Base-by-base conservation (phyloP, 2,329 filamentous ascomycete genomes). In the Fusarium metavorans region DNA sequence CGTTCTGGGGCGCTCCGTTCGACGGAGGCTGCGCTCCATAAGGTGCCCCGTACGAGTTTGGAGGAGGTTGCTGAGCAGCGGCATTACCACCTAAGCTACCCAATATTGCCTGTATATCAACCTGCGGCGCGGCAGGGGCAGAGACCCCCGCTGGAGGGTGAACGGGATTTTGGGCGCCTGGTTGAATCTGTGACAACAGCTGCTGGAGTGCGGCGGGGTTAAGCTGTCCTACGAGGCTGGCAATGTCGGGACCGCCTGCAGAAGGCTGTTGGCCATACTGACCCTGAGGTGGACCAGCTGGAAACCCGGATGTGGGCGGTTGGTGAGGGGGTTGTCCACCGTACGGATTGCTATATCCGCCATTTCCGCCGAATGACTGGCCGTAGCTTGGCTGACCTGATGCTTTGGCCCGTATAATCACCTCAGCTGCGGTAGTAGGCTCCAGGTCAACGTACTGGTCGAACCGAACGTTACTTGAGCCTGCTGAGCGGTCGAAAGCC, bases 361-460 rank as follows among this genome's bases (percentile, higher is more conserved):
- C 68, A 58, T 69, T 72, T 35, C 70, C 70, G 10, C 77, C 72
- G 56, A 82, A 82, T 11, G 75, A 67, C 75, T 83, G 81, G 18
- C 76, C 73, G 61, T 83, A 82, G 70, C 70, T 77, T 39, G 78
- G 73, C 23, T 76, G 30, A 6, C 71, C 78, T 3, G 81, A 80
- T 13, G 85, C 83, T 81, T 94, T 95, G 61, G 92, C 90, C 68
- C 94, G 90, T 48, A 92, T 82, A 67, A 97, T 93, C 18, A 98
- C 90, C 76, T 97, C 94, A 18, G 93, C 94, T 5, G 94, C 95
- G 54, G 95, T 91, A 7, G 86, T 83, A 1, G 95, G 93, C 39
- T 97, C 93, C 3, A 98, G 88, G 76, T 95, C 92, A 67, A 93
- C 90, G 81, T 98, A 98, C 81, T 97, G 93, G 77, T 97, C 94